Base-by-base conservation (phyloP, 345 rosid genomes). In the Bretschneidera sinensis region DNA sequence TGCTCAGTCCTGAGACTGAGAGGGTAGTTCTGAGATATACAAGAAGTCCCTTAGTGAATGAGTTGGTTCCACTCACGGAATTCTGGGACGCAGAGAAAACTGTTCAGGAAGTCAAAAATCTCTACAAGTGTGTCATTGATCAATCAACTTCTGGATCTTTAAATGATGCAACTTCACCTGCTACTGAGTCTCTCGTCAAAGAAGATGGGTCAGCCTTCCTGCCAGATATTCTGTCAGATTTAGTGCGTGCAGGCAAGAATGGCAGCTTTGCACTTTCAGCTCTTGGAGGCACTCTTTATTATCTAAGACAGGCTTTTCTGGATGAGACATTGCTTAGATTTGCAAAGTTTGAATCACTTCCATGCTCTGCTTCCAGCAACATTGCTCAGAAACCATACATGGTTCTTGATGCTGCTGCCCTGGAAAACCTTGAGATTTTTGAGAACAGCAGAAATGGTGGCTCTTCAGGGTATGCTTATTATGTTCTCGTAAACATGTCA, bases 341-440 rank as follows among this genome's bases (percentile, higher is more conserved):
- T 86, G 95, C 95, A 22, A 90, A 83, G 68, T 94, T 83, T 65
- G 97, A 94, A 68, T 62, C 73, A 43, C 92, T 94, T 61, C 95
- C 95, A 17, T 81, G 69, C 81, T 73, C 83, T 72, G 83, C 76
- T 55, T 85, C 79, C 51, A 51, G 75, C 65, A 69, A 77, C 62
- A 55, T 78, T 75, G 69, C 80, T 48, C 80, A 79, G 82, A 86
- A 81, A 60, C 84, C 91, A 35, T 83, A 89, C 72, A 82, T 90
- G 87, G 79, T 90, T 77, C 95, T 94, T 65, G 97, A 94, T 86
- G 96, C 99, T 68, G 82, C 96, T 68, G 99, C 96, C 50, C 68
- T 94, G 34, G 99, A 94, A 67, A 94, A 90, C 83, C 97, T 94
- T 66, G 99, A 94, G 75, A 79, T 94, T 72, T 94, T 90, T 79